Evolutionary conservation across 2,329 filamentous ascomycete species (phyloP).

Genomic region (Fusarium dimerum): DNA sequence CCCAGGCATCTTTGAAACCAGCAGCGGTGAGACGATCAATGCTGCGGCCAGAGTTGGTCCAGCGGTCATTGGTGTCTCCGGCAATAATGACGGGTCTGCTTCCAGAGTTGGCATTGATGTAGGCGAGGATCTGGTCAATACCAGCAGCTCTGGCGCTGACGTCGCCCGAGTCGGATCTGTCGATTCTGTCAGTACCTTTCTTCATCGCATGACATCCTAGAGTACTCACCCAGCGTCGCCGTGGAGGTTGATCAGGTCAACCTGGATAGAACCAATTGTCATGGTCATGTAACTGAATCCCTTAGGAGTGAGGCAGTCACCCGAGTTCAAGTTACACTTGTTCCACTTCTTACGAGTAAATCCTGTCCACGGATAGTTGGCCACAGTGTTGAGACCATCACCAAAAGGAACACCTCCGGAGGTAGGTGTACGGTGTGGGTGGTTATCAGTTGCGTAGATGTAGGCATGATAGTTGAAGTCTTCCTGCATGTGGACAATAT

Average conservation of each 20-base stretch:
- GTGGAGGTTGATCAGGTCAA: slow-evolving; percentile 69
- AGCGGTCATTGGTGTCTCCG: slow-evolving; percentile 67
- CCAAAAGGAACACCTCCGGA: slow-evolving; percentile 66
- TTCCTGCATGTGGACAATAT: slow-evolving; percentile 67
- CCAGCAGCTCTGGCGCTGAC: slow-evolving; percentile 58
- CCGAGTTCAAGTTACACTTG: slow-evolving; percentile 56
- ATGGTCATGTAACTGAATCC: slow-evolving; percentile 69
- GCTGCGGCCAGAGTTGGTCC: slow-evolving; percentile 48
- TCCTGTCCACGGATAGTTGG: slow-evolving; percentile 55
- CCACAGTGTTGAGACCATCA: slow-evolving; percentile 63
- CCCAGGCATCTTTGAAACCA: slow-evolving; percentile 59
- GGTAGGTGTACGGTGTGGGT: slow-evolving; percentile 62
- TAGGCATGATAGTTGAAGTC: slow-evolving; percentile 69
- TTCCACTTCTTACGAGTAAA: slow-evolving; percentile 61
- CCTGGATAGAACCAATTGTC: slow-evolving; percentile 52
- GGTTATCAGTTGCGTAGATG: slow-evolving; percentile 61
- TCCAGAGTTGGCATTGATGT: slow-evolving; percentile 55
- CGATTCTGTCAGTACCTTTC: background rate
- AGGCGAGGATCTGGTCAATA: slow-evolving; percentile 58
- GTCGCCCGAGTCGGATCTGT: slow-evolving; percentile 51
- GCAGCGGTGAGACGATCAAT: slow-evolving; percentile 53
- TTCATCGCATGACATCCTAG: background rate
- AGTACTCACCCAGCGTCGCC: slow-evolving; percentile 54
- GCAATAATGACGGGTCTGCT: slow-evolving; percentile 65
- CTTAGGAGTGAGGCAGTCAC: slow-evolving; percentile 69